phyloP scores from a whole-genome alignment of 495 filamentous ascomycete species.

The Penicillium maclennaniae region DNA sequence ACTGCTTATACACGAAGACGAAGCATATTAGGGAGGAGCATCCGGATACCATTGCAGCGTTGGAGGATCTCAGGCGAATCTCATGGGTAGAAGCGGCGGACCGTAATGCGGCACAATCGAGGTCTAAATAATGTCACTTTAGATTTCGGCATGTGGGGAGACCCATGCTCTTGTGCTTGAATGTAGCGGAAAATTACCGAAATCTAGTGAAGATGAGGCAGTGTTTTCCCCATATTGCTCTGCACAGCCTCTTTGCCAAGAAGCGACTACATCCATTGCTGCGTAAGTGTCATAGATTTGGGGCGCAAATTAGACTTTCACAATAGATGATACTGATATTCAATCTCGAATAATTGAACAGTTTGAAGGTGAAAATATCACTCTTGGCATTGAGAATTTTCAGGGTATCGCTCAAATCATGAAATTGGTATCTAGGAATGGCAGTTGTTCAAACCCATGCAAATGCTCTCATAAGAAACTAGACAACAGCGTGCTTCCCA shows the following conservation, averaged over 20 bases:
- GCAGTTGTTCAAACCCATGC: neutral
- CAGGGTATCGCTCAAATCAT: neutral
- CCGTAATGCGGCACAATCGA: constrained; percentile 5
- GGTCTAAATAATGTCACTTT: constrained; percentile 6
- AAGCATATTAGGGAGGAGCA: constrained; percentile 22
- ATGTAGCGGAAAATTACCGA: neutral
- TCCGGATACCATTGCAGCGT: constrained; percentile 22
- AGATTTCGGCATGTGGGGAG: neutral
- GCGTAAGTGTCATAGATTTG: neutral
- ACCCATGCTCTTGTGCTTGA: neutral
- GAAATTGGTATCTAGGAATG: neutral
- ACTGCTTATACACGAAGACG: constrained; percentile 13
- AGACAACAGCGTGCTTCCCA: neutral
- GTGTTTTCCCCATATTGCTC: neutral
- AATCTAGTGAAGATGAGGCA: neutral
- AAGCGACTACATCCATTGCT: neutral
- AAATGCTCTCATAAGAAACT: neutral
- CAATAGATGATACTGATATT: too few relatives aligned
- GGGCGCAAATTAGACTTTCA: too few relatives aligned
- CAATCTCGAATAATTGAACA: too few relatives aligned
- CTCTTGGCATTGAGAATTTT: neutral
- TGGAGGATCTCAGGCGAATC: constrained; percentile 14
- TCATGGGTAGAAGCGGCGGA: constrained; percentile 16
- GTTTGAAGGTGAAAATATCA: neutral
- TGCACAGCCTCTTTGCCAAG: constrained; percentile 21